These are phyloP conservation scores for Coffea humblotiana DNA, from an alignment of 305 asterid species.

Conservation along the genomic window DNA sequence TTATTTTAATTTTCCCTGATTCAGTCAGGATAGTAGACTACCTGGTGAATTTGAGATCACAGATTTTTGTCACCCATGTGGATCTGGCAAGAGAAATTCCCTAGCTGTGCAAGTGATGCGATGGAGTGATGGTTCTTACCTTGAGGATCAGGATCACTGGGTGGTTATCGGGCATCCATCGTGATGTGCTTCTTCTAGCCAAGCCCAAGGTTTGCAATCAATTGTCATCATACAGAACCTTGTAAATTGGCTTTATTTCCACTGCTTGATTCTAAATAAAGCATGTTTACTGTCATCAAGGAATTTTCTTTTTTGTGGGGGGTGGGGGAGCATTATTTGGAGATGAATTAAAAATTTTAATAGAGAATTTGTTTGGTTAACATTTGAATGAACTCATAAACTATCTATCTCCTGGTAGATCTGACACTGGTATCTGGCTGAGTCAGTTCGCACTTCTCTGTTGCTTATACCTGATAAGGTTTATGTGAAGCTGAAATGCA, in stretches of 20 bases:
- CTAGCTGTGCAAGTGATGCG: slow-evolving; percentile 96
- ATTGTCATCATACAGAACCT: slow-evolving; percentile 1
- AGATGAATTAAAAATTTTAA: background rate
- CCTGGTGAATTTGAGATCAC: slow-evolving; percentile 99
- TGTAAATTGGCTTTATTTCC: background rate
- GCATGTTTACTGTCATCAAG: background rate
- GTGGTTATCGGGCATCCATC: slow-evolving; percentile 99
- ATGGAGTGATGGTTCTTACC: slow-evolving; percentile 98
- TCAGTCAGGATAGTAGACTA: slow-evolving; percentile 95
- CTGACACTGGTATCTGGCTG: background rate
- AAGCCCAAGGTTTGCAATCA: slow-evolving; percentile 77
- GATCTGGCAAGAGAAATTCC: slow-evolving; percentile 64
- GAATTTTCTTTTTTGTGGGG: no score
- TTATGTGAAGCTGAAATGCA: background rate
- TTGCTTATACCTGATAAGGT: background rate
- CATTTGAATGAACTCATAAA: background rate
- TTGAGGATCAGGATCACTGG: slow-evolving; percentile 99
- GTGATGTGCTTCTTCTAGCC: slow-evolving; percentile 85
- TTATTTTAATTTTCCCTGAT: slow-evolving; percentile 22
- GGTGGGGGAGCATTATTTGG: background rate
- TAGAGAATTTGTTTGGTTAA: background rate
- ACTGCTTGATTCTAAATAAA: slow-evolving; percentile 2
- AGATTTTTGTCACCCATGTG: slow-evolving; percentile 74
- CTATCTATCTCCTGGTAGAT: background rate
- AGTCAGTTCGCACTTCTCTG: background rate